Conservation (phyloP, 2,329 filamentous ascomycete genomes). For the Aspergillus glaucus region DNA sequence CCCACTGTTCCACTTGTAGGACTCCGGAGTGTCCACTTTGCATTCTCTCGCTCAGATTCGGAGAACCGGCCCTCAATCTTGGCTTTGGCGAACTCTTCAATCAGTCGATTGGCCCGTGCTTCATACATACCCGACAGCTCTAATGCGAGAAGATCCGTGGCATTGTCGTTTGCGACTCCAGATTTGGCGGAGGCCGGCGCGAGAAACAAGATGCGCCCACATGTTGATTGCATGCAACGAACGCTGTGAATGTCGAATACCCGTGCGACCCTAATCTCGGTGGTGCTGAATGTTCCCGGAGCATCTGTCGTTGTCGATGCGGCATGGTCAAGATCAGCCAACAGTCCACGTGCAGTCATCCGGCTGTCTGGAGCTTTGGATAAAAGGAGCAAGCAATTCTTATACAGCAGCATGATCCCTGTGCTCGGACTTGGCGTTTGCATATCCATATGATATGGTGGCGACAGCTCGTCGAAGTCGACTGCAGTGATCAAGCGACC, state of each 20-base stretch:
- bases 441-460: conserved; percentile 58
- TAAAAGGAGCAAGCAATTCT: conserved; percentile 71
- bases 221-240: conserved; percentile 53
- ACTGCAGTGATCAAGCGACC: conserved; percentile 75
- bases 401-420: conserved; percentile 76
- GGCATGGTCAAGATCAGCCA: conserved; percentile 80
- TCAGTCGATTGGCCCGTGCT: conserved; percentile 66
- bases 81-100: conserved; percentile 81
- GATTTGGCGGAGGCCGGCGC: conserved; percentile 21
- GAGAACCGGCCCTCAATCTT: conserved; percentile 78
- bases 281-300: conserved; percentile 31
- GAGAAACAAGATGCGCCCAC: conserved; percentile 34
- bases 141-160: conserved; percentile 57
- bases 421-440: conserved; percentile 42
- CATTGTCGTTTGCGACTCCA: conserved; percentile 14
- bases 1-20: conserved; percentile 51
- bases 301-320: conserved; percentile 46
- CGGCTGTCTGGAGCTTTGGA: conserved; percentile 61
- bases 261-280: conserved; percentile 69
- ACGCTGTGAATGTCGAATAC: conserved; percentile 64
- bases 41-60: conserved; percentile 73
- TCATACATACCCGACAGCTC: conserved; percentile 70
- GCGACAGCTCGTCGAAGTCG: conserved; percentile 69
- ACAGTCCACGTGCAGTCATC: conserved; percentile 66
- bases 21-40: conserved; percentile 72